Evolutionary conservation across 2,329 filamentous ascomycete species (phyloP), one percentile per base, ranked within the genome.

Genomic region (Cadophora gregata): DNA sequence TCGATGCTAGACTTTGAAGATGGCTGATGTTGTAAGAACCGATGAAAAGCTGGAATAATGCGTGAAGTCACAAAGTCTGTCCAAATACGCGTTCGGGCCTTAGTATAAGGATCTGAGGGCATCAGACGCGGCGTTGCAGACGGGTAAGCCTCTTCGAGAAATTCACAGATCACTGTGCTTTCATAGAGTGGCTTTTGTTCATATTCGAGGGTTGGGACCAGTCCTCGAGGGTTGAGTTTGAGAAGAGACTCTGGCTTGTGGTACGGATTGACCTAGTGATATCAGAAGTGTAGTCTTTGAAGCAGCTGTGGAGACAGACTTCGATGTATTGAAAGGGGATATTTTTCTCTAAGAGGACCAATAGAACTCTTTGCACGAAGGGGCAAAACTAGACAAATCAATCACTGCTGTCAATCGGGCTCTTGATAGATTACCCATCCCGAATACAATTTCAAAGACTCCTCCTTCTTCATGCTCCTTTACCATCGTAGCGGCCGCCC

Each of bases 321-420:
- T 92, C 89, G 70, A 91, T 82, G 77, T 92, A 93, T 79, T 93
- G 88, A 76, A 94, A 90, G 19, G 86, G 85, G 33, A 93, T 90
- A 1, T 82, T 79, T 77, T 94, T 93, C 76, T 93, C 91, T 73
- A 88, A 85, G 12, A 94, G 83, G 1, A 89, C 86, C 68, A 93
- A 88, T 89, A 91, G 93, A 16, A 85, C 83, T 21, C 91, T 85
- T 79, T 93, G 91, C 4, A 93, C 85, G 70, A 87, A 88, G 16
- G 86, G 85, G 71, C 85, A 95, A 47, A 74, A 73, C 69, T 72
- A 31, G 31, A n/a, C 5, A 19, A 24, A 42, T 62, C 29, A 62
- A 14, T 56, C 21, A 25, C 14, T 27, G 38, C 31, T 24, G 2
- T 10, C 8, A 47, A 9, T 29, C 27, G 24, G 29, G 21, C 36